phyloP scores from a whole-genome alignment of 345 rosid species.

The Kandelia obovata region DNA sequence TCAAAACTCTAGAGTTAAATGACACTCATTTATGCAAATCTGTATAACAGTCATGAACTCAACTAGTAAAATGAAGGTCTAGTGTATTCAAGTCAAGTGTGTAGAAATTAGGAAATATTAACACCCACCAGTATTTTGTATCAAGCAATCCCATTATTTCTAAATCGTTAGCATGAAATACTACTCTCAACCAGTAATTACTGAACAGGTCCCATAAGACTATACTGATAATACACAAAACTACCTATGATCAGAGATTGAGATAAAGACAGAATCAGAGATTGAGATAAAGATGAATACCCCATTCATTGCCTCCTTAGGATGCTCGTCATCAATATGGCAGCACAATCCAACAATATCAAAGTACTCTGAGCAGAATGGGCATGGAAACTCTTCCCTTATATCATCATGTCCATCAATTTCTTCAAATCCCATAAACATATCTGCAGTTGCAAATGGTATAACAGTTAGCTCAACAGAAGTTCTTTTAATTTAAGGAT shows the following conservation, averaged over 20 bases:
- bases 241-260: not conserved
- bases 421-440: slow-evolving; percentile 79
- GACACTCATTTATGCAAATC: no score
- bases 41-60: no score
- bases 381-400: slow-evolving; percentile 92
- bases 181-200: no score
- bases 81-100: no score
- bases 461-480: slow-evolving; percentile 7
- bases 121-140: no score
- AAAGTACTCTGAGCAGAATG: slow-evolving; percentile 82
- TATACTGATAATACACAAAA: not conserved
- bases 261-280: slow-evolving; percentile 5
- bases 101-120: no score
- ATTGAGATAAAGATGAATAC: slow-evolving; percentile 33
- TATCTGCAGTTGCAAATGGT: slow-evolving; percentile 48
- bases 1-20: no score
- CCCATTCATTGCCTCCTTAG: slow-evolving; percentile 83
- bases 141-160: no score
- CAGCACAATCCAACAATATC: slow-evolving; percentile 88
- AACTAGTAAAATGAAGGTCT: no score
- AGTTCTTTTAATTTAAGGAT: not conserved
- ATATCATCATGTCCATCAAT: slow-evolving; percentile 80
- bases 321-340: slow-evolving; percentile 91
- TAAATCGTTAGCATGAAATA: no score
- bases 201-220: no score